Conservation (phyloP, 108 stramenopile species). For the Hondaea fermentalgiana region DNA sequence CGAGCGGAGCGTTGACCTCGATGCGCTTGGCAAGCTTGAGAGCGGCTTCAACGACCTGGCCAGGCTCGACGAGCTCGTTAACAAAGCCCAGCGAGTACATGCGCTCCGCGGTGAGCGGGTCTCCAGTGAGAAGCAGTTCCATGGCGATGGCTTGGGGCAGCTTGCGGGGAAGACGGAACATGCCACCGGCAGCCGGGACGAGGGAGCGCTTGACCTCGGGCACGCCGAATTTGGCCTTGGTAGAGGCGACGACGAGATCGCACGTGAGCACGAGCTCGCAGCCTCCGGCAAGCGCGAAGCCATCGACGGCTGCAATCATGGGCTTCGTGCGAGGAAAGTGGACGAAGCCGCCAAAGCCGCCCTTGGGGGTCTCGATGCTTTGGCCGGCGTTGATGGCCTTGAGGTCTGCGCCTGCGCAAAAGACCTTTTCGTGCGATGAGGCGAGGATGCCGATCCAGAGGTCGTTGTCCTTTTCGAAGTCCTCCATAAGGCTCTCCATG, state of each 20-base stretch:
- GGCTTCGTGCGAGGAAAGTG: background rate
- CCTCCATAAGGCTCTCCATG: constrained; percentile 1
- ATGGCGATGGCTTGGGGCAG: background rate
- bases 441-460: constrained; percentile 16
- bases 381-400: background rate
- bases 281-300: background rate
- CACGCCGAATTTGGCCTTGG: background rate
- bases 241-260: background rate
- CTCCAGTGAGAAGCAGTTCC: background rate
- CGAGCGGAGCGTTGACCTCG: background rate
- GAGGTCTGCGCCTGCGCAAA: constrained; percentile 17
- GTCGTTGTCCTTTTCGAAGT: background rate
- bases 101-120: background rate
- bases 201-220: constrained; percentile 14
- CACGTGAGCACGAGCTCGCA: constrained; percentile 8
- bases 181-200: background rate
- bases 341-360: constrained; percentile 7
- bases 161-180: background rate
- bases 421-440: background rate
- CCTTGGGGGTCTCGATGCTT: background rate
- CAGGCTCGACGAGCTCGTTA: background rate
- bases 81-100: constrained; percentile 6
- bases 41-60: background rate
- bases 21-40: constrained; percentile 3
- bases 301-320: background rate